Conservation (phyloP, 345 rosid species). For the Lumnitzera racemosa region DNA sequence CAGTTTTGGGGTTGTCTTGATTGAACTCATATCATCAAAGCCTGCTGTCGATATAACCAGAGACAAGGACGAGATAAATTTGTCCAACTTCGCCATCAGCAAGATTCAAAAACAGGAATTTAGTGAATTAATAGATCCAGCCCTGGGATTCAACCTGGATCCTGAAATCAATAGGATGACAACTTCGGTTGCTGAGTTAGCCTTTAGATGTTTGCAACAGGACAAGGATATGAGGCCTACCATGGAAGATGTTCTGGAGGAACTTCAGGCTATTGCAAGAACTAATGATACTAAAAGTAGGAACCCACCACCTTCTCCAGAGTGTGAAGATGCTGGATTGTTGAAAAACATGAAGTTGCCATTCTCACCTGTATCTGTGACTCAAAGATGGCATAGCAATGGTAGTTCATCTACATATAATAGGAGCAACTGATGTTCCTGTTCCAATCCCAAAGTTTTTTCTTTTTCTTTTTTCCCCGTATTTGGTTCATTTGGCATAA, state of each 20-base stretch:
- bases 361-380: constrained; percentile 53
- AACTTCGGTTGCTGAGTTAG: constrained; percentile 46
- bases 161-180: constrained; percentile 32
- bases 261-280: constrained; percentile 26
- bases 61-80: constrained; percentile 42
- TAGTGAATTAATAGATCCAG: constrained; percentile 44
- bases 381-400: constrained; percentile 41
- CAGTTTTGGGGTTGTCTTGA: constrained; percentile 69
- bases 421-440: neutral
- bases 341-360: constrained; percentile 21
- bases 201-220: constrained; percentile 56
- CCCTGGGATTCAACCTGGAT: constrained; percentile 35
- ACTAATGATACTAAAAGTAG: neutral
- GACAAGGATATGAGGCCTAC: constrained; percentile 44
- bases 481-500: neutral
- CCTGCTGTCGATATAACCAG: constrained; percentile 64
- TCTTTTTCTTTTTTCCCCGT: neutral
- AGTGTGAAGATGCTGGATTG: constrained; percentile 24
- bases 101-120: constrained; percentile 34
- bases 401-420: constrained; percentile 33
- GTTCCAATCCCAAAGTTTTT: neutral
- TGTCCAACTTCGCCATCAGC: constrained; percentile 52
- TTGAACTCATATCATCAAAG: constrained; percentile 53
- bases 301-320: constrained; percentile 16
- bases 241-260: constrained; percentile 42